Evolutionary conservation across 164 flowering plant genomes (phyloP).

Genomic region (Chimonanthus salicifolius): DNA sequence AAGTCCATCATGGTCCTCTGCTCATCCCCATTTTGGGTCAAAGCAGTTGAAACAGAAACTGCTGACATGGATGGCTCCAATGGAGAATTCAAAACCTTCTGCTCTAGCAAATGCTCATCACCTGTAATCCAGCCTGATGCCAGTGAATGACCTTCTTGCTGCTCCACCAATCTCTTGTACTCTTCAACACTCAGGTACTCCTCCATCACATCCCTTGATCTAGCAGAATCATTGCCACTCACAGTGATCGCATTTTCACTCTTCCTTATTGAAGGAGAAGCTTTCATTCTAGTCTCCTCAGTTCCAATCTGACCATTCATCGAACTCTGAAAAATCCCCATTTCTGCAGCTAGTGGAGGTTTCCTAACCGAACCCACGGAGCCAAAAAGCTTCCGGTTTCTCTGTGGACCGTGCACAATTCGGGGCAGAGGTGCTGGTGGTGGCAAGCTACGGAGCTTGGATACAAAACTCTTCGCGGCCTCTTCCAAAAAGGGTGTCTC

Average conservation of each 20-base stretch:
- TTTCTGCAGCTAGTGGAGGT: not conserved
- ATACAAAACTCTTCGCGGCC: slow-evolving; percentile 19
- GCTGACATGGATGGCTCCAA: not conserved
- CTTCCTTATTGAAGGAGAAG: not conserved
- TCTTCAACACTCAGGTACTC: not conserved
- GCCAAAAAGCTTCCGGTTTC: not conserved
- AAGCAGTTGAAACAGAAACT: not conserved
- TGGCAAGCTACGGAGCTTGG: slow-evolving; percentile 18
- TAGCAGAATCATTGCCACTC: not conserved
- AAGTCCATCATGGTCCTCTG: not conserved
- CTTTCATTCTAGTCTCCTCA: not conserved
- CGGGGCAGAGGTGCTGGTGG: slow-evolving; percentile 4
- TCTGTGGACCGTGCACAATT: slow-evolving; percentile 5
- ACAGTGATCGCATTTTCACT: not conserved
- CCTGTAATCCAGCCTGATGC: not conserved
- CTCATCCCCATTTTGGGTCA: not conserved
- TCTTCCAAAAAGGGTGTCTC: not conserved
- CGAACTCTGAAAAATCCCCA: not conserved
- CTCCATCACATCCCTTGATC: not conserved
- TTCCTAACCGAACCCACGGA: not conserved
- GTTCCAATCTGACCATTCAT: not conserved
- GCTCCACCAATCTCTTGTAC: slow-evolving; percentile 3
- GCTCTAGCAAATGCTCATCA: not conserved
- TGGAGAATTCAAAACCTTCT: not conserved
- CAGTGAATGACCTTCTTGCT: not conserved